Conservation (phyloP, 1,284 basidiomycete species). For the Fistulinella staudtii region DNA sequence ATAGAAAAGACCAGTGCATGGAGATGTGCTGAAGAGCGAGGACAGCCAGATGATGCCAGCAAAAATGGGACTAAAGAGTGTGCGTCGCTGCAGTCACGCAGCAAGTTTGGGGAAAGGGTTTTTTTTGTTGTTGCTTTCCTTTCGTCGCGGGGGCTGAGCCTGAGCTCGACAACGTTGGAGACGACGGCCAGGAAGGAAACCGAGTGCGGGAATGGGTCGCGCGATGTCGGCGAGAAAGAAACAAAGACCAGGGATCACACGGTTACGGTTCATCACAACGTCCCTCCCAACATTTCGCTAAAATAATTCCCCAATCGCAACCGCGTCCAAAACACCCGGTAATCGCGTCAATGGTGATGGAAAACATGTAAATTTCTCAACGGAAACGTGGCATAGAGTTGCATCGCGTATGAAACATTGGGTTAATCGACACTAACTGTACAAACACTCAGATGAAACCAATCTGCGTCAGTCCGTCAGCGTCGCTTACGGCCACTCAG, state of each 20-base stretch:
- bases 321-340: too few species aligned
- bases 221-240: neutral
- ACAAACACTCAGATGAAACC: conserved; percentile 66
- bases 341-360: too few species aligned
- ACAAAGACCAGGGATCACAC: conserved; percentile 13
- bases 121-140: too few species aligned
- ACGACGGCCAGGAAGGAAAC: conserved; percentile 5
- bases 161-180: too few species aligned
- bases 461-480: conserved; percentile 48
- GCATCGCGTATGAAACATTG: conserved; percentile 3
- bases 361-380: too few species aligned
- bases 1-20: conserved; percentile 25
- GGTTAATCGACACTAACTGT: conserved; percentile 1
- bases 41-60: neutral
- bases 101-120: neutral
- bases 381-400: neutral
- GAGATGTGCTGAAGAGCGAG: conserved; percentile 14
- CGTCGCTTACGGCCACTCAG: neutral
- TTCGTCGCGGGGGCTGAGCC: too few species aligned
- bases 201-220: too few species aligned
- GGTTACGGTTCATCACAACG: conserved; percentile 6
- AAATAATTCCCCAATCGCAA: too few species aligned
- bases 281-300: too few species aligned
- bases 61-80: conserved; percentile 23
- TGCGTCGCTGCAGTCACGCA: conserved; percentile 14